phyloP scores from a whole-genome alignment of 306 rosid genomes.

The Cucurbita ficifolia region DNA sequence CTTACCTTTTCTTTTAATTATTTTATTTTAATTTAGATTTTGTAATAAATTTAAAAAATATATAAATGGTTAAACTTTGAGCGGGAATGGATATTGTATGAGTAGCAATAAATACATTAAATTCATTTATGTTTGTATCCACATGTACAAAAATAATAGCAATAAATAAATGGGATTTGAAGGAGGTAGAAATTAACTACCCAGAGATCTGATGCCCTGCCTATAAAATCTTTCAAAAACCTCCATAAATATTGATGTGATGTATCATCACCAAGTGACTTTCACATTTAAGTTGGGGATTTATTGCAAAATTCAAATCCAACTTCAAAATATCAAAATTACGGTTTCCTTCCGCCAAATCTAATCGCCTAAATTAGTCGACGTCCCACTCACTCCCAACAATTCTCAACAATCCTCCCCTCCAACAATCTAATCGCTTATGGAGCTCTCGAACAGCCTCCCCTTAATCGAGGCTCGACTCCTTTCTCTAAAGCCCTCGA shows the following conservation, averaged over 20 bases:
- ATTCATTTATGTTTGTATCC: background rate
- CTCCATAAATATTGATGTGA: constrained; percentile 1
- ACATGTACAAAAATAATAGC: background rate
- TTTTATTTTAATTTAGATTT: background rate
- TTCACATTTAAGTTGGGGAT: background rate
- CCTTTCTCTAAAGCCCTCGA: too few species aligned
- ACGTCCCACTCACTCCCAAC: too few species aligned
- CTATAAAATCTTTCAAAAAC: background rate
- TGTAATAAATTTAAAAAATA: too few species aligned
- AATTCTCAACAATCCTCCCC: too few species aligned
- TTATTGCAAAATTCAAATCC: background rate
- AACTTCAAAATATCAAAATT: background rate
- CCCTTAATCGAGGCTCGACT: too few species aligned
- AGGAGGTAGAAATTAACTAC: background rate
- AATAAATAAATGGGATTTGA: background rate
- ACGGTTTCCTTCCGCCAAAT: too few species aligned
- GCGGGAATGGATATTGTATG: background rate
- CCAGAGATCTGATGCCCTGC: background rate
- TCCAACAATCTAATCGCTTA: too few species aligned
- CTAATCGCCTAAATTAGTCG: too few species aligned
- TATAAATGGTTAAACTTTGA: too few species aligned
- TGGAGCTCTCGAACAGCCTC: too few species aligned
- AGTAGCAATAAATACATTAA: background rate
- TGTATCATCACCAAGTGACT: background rate
- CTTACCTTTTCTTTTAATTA: background rate